Percentiles rank a stretch among this genome's conserved stretches.
phyloP scores from a whole-genome alignment of 2,329 filamentous ascomycete species.

The Pseudogymnoascus sp. region DNA sequence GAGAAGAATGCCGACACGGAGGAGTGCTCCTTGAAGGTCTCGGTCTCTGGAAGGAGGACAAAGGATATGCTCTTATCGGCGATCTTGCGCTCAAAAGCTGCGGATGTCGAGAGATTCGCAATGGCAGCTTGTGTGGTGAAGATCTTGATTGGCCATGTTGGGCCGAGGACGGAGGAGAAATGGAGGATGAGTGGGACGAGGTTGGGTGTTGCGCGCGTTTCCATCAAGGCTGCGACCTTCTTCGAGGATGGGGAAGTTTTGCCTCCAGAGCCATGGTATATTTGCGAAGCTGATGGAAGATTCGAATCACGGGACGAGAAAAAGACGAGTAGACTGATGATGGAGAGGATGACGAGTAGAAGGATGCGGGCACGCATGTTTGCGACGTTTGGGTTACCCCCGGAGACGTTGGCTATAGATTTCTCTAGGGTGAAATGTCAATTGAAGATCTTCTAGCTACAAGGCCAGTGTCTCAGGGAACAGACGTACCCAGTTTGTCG shows the following conservation, averaged over 20 bases:
- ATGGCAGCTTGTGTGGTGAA: constrained; percentile 29
- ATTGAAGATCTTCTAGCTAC: not conserved
- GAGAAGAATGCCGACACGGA: constrained; percentile 27
- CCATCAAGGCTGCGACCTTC: constrained; percentile 33
- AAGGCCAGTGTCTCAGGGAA: not conserved
- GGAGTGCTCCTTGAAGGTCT: constrained; percentile 28
- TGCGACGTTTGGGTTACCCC: not conserved
- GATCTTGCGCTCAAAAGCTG: constrained; percentile 33
- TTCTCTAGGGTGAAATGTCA: not conserved
- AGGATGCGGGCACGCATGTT: not conserved
- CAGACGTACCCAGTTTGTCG: not conserved
- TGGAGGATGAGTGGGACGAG: constrained; percentile 35
- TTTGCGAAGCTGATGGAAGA: not conserved
- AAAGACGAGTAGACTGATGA: not conserved
- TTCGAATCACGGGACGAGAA: constrained; percentile 3
- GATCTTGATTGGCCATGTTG: constrained; percentile 38
- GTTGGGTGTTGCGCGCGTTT: constrained; percentile 29
- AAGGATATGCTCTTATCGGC: constrained; percentile 31
- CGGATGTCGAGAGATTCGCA: constrained; percentile 21
- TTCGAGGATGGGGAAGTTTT: not conserved
- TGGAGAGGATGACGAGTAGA: not conserved
- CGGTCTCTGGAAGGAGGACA: constrained; percentile 31
- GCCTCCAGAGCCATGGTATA: not conserved
- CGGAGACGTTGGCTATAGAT: not conserved
- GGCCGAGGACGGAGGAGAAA: constrained; percentile 35